Conservation (phyloP, 2,329 filamentous ascomycete species). For the Thermomyces lanuginosus region DNA sequence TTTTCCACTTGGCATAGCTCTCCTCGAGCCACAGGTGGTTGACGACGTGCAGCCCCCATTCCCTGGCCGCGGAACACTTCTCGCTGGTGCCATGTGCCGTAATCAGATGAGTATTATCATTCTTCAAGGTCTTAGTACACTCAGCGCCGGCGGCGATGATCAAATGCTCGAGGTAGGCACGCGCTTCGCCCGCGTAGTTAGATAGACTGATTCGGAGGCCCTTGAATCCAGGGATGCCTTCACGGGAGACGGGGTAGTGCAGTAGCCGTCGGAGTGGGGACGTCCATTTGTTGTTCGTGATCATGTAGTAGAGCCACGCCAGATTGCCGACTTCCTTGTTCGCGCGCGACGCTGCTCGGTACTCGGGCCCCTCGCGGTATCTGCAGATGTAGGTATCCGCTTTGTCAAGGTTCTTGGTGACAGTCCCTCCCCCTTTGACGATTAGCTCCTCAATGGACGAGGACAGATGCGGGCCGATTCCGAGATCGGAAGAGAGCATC, state of each 20-base stretch:
- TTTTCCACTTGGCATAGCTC: slow-evolving; percentile 76
- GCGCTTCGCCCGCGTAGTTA: slow-evolving; percentile 89
- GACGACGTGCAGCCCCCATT: slow-evolving; percentile 79
- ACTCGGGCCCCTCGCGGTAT: slow-evolving; percentile 67
- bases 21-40: slow-evolving; percentile 98
- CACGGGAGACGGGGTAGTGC: slow-evolving; percentile 70
- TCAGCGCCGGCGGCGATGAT: slow-evolving; percentile 68
- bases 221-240: slow-evolving; percentile 66
- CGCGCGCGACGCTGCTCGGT: slow-evolving; percentile 55
- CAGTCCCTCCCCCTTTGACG: slow-evolving; percentile 48
- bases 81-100: slow-evolving; percentile 80
- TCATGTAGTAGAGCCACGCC: slow-evolving; percentile 84
- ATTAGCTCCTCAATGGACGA: slow-evolving; percentile 58
- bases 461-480: slow-evolving; percentile 49
- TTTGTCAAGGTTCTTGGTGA: slow-evolving; percentile 48
- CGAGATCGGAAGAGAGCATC: slow-evolving; percentile 59
- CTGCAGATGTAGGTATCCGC: slow-evolving; percentile 78
- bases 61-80: slow-evolving; percentile 78
- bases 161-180: slow-evolving; percentile 84
- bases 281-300: slow-evolving; percentile 77
- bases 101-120: slow-evolving; percentile 88
- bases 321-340: slow-evolving; percentile 81
- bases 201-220: slow-evolving; percentile 70
- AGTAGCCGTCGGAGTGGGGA: slow-evolving; percentile 67
- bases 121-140: slow-evolving; percentile 88